Conservation (phyloP, 176 grass and related monocot species). For the Oryza australiensis region DNA sequence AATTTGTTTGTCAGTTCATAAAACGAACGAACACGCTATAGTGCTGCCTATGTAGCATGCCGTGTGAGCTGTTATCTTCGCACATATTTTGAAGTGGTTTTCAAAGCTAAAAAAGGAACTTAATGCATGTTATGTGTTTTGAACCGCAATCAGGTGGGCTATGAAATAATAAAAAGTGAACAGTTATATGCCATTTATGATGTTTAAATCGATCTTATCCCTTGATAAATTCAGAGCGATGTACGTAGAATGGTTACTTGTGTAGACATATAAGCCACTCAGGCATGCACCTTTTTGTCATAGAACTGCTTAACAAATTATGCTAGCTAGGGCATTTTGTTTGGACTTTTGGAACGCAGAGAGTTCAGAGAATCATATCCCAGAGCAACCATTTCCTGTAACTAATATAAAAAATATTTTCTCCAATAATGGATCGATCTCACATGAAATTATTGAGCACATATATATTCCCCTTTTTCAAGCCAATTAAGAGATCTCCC, state of each 20-base stretch:
- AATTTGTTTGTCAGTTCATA: background rate
- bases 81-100: background rate
- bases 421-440: no score
- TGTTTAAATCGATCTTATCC: background rate
- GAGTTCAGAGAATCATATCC: background rate
- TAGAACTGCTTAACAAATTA: background rate
- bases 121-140: background rate
- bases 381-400: background rate
- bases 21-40: slow-evolving; percentile 30
- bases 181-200: background rate
- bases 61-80: background rate
- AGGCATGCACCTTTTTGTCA: no score
- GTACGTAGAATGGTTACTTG: background rate
- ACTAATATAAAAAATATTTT: background rate
- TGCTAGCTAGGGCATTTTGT: background rate
- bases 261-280: background rate
- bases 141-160: background rate
- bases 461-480: background rate
- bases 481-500: background rate
- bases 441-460: background rate
- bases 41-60: background rate
- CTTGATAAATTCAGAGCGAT: background rate
- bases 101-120: background rate
- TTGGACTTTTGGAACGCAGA: background rate
- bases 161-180: background rate